Base-by-base conservation (phyloP, 2,329 filamentous ascomycete species). In the Aspergillus uvarum region DNA sequence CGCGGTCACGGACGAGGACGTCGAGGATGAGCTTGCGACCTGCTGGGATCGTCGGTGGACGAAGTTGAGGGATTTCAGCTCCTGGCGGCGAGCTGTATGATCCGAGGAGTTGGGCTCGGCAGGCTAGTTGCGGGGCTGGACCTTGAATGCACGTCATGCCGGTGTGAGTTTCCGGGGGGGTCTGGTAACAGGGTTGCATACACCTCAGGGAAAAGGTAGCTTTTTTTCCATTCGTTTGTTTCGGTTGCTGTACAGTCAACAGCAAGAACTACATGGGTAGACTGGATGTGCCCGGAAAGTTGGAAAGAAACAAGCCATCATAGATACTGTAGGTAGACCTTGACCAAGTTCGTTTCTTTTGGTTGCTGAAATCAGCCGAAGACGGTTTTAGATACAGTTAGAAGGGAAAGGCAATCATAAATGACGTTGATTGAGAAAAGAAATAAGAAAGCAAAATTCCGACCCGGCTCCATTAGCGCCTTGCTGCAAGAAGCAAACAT, bases 1-100 rank as follows among this genome's bases (percentile, higher is more conserved):
- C 59, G 59, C 60, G 19, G 49, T 72, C 14, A 60, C 58, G 4
- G 51, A 61, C 7, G 63, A 64, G 5, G 65, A 72, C 61, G 26
- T 58, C 14, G 63, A 26, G 2, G 60, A 67, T 51, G 71, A 70
- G 54, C 54, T 56, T 19, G 58, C 61, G n/a, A 68, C 69, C 8
- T 73, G 73, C 2, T 78, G 76, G 75, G 76, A 78, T 69, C 67
- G 70, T 29, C 66, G 76, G 21, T 78, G 76, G 76, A 67, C 68
- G 55, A 64, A 62, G 10, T 59, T 75, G 22, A 71, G 69, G 26
- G 63, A 67, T 38, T 60, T 65, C 51, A 69, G 68, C 21, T 64
- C 66, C 50, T 74, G 73, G 74, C 73, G 73, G 60, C 65, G 68
- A 14, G 51, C 53, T 38, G 62, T 66, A 60, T 56, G 26, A 38